Conservation (phyloP, 2,329 filamentous ascomycete species). For the Alternaria incomplexa region DNA sequence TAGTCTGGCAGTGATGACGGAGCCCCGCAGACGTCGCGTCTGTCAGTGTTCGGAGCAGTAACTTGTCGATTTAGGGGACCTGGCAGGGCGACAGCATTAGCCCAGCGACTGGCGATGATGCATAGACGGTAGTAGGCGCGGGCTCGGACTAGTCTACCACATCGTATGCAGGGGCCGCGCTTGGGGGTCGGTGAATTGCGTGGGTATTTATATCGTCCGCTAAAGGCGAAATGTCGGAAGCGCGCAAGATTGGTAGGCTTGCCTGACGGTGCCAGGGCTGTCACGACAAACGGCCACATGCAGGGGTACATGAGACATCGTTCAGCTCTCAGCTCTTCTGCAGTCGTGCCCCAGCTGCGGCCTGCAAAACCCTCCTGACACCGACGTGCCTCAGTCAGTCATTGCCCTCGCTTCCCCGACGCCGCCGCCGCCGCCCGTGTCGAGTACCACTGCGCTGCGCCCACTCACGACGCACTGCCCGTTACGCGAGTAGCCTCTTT, state of each 20-base stretch:
- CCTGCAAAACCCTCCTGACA: conserved; percentile 12
- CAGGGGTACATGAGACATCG: conserved; percentile 13
- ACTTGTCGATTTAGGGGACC: neutral
- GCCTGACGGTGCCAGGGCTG: conserved; percentile 6
- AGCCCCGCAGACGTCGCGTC: neutral
- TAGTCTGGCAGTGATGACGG: neutral
- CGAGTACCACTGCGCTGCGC: conserved; percentile 1
- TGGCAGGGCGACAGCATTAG: neutral
- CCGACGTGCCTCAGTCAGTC: conserved; percentile 5
- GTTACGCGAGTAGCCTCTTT: conserved; percentile 12
- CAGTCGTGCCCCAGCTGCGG: conserved; percentile 8
- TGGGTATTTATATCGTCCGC: conserved; percentile 8
- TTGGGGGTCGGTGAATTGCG: conserved; percentile 7
- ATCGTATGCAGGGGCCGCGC: conserved; percentile 11
- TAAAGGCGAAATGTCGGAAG: conserved; percentile 16
- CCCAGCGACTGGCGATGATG: conserved; percentile 8
- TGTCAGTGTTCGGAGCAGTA: neutral
- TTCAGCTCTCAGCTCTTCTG: conserved; percentile 9
- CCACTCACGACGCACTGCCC: conserved; percentile 4
- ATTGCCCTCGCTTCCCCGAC: neutral
- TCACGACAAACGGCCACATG: conserved; percentile 10
- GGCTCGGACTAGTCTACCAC: conserved; percentile 14
- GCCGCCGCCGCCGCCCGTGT: conserved; percentile 3
- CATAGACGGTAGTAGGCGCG: conserved; percentile 15
- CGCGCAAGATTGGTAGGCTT: conserved; percentile 2